Base-by-base conservation (phyloP, 495 filamentous ascomycete species). In the Hyaloscypha hepaticicola region DNA sequence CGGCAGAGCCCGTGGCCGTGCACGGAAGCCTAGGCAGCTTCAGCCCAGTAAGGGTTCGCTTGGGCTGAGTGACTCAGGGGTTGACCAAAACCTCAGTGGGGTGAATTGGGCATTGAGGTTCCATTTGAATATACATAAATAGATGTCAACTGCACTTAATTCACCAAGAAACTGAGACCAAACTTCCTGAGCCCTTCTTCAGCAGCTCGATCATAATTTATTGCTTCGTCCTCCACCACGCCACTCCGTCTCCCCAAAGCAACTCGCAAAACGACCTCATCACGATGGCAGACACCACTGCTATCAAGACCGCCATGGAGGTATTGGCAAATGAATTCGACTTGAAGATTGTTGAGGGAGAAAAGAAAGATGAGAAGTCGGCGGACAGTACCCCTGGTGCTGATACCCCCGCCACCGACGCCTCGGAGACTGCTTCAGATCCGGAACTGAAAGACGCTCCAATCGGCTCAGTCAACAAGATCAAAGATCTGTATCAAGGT, bases 401-500 rank as follows among this genome's bases (percentile, higher is more conserved):
- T 41, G 61, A 56, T 14, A 62, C 45, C n/a, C 45, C 60, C 3
- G 31, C 51, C n/a, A 62, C 45, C 33, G 27, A 27, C 11, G 49
- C 45, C 60, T 24, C 55, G 6, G 45, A 51, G 22, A 33, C 58
- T 2, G 22, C 24, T 4, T 19, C 11, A 25, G 56, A 65, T 11
- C 21, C 48, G n/a, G 41, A 22, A 53, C 48, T 60, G 27, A 60
- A 65, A 52, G 38, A 52, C 29, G 63, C 63, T 6, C 22, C 63
- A 48, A 34, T 72, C 26, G 76, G 76, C 11, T 72, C 72, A 3
- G 68, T 76, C 34, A 70, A 61, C 70, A 60, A 69, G 29, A 63
- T 65, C 66, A 77, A 76, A 63, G 73, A 76, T 67, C 75, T 78
- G 64, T 78, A 78, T 70, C 67, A 65, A 31, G 64, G 64, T 38